Evolutionary conservation across 148 eudicot species (phyloP), one percentile per base, ranked within the genome.

Genomic region (Chenopodium formosanum): DNA sequence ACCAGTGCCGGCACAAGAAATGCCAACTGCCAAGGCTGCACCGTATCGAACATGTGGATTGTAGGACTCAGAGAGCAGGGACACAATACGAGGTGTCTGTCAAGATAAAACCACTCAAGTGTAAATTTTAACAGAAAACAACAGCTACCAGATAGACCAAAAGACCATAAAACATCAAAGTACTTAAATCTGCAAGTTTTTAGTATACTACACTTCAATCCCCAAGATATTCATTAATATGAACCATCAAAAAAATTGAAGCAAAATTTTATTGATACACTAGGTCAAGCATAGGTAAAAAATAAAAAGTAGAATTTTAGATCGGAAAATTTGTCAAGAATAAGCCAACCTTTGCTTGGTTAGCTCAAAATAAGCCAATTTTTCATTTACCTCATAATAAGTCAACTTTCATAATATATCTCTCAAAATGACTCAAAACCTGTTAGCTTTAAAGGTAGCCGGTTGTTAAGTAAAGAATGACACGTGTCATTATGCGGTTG

Each of bases 31-130:
- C 48, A 96, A 73, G 58, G 99, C 99, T 3, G 99, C 99, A 81
- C 99, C 99, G 84, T 96, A 96, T 16, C 99, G 92, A 69, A 96
- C 99, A 86, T 96, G 99, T 14, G 99, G 98, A 83, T 96, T 96
- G 93, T 91, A 94, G 63, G 99, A 96, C 84, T 96, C 97, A 0
- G 98, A 91, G 64, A 96, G 86, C 76, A 96, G 84, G 60, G 99
- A 91, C 73, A 96, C 99, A 73, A 92, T 94, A 60, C 99, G 90
- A 76, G 99, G 99, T 22, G 93, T 94, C 99, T 96, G 94, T 63
- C 50, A 84, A 63, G 27, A 62, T 40, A 40, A 67, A 19, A 72
- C 20, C 63, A 80, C 25, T 72, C 77, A 50, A 47, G 40, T 48
- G 77, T 48, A 34, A 78, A 25, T 32, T 19, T 66, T 13, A 67